Base-by-base conservation (phyloP, 192 early-diverging fungal species). In the Backusella parvicylindrica region DNA sequence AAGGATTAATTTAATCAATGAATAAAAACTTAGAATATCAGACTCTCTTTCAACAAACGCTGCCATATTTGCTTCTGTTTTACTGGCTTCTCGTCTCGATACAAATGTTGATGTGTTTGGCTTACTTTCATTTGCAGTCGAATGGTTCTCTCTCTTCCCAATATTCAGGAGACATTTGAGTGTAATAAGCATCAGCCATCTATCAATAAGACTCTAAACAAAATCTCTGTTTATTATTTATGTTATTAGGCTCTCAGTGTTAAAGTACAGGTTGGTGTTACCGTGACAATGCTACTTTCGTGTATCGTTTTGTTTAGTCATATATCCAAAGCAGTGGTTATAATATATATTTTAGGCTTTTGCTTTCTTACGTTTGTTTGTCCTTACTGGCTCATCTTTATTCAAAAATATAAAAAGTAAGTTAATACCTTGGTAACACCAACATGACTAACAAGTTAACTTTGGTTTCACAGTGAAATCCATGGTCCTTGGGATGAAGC, bases 401-500 rank as follows among this genome's bases (percentile, higher is more conserved):
- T 97, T 31, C 96, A 98, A 86, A 91, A 93, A 40, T 99, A 97
- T 85, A 99, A 99, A 85, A 97, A 96, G 94, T 94, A 87, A 74
- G 85, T 85, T 16, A 56, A 11, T 63, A 21, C 15, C 26, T n/a
- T 26, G 6, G 33, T 18, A 47, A 47, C 38, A 26, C 31, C 21
- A 38, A 70, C 31, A 41, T 64, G 75, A 18, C 64, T 56, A 43
- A 31, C 28, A n/a, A 60, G 11, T 81, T 50, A 60, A 60, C 26
- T 68, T n/a, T 71, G 16, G 26, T 16, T 66, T 65, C 16, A 53
- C 81, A 94, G 92, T 81, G 95, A 97, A 82, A 97, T 98, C 35
- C 93, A 96, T 75, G 97, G 97, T 4, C 97, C 97, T 43, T 99
- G 97, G 97, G 97, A 99, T 81, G 95, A 97, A 79, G 97, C 96